Conservation (phyloP, 2,329 filamentous ascomycete genomes). For the Fusarium acutatum region DNA sequence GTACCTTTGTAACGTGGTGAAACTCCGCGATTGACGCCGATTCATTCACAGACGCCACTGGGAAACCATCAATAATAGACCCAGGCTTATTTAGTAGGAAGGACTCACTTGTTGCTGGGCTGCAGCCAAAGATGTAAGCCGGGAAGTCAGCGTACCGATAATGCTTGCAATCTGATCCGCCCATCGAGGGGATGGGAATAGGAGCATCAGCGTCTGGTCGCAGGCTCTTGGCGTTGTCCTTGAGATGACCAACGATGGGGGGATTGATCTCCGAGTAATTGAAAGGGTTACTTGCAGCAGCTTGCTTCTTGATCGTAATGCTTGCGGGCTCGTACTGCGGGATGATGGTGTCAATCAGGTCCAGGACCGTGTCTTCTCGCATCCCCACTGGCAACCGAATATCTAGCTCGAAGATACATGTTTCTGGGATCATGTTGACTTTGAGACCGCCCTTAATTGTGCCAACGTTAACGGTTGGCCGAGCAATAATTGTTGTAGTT, state of each 20-base stretch:
- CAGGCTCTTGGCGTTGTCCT: not conserved
- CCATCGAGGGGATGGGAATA: conserved; percentile 1
- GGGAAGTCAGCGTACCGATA: not conserved
- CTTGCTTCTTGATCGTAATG: not conserved
- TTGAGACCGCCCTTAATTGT: not conserved
- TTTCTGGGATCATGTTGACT: conserved; percentile 7
- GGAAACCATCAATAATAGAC: not conserved
- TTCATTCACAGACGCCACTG: not conserved
- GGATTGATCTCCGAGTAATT: not conserved
- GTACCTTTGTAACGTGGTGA: not conserved
- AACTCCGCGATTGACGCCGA: not conserved
- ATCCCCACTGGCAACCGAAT: not conserved
- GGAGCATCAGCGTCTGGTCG: not conserved
- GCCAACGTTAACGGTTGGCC: not conserved
- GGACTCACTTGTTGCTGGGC: not conserved
- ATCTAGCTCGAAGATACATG: not conserved
- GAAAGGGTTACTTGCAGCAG: not conserved
- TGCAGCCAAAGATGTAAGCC: not conserved
- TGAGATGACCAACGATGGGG: not conserved
- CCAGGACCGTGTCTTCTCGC: not conserved
- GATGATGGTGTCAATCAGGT: not conserved
- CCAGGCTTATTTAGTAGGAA: too few species aligned
- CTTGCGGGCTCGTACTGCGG: not conserved
- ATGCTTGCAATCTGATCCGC: conserved; percentile 1
- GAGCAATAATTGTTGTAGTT: not conserved